phyloP scores from a whole-genome alignment of 805 yeast species.

The Teunomyces atbi region DNA sequence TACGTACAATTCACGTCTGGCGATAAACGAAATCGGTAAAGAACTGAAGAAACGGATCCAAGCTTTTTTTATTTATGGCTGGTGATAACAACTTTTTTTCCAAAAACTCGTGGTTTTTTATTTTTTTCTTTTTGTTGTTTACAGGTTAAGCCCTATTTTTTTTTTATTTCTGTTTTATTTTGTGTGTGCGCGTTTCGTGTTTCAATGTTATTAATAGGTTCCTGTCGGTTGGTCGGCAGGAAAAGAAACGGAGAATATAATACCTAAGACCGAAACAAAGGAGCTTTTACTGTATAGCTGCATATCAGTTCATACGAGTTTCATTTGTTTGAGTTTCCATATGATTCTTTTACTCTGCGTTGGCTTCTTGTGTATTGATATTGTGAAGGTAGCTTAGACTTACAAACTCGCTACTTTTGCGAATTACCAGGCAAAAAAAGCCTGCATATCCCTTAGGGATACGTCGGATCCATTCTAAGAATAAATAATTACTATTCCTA shows the following conservation, averaged over 20 bases:
- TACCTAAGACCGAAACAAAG: not conserved
- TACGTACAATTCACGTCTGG: conserved; percentile 3
- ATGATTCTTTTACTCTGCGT: too few species aligned
- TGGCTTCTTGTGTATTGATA: too few species aligned
- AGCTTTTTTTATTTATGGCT: conserved; percentile 1
- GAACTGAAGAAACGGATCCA: not conserved
- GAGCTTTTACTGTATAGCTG: not conserved
- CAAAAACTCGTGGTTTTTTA: not conserved
- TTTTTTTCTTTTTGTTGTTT: not conserved
- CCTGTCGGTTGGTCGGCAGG: conserved; percentile 3
- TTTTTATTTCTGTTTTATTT: not conserved
- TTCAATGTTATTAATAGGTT: conserved; percentile 4
- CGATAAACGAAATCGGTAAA: conserved; percentile 2
- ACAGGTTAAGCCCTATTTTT: not conserved
- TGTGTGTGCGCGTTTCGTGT: conserved; percentile 4
- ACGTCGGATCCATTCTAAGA: not conserved
- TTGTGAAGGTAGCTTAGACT: not conserved
- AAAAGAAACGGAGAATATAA: not conserved
- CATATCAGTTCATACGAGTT: not conserved
- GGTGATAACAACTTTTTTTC: not conserved
- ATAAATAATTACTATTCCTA: conserved; percentile 5
- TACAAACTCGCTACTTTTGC: not conserved
- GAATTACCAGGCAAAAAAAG: not conserved
- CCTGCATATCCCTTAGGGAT: conserved; percentile 2
- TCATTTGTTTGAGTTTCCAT: not conserved